Base-by-base conservation (phyloP, 2,329 filamentous ascomycete species). In the Ramichloridium luteum region DNA sequence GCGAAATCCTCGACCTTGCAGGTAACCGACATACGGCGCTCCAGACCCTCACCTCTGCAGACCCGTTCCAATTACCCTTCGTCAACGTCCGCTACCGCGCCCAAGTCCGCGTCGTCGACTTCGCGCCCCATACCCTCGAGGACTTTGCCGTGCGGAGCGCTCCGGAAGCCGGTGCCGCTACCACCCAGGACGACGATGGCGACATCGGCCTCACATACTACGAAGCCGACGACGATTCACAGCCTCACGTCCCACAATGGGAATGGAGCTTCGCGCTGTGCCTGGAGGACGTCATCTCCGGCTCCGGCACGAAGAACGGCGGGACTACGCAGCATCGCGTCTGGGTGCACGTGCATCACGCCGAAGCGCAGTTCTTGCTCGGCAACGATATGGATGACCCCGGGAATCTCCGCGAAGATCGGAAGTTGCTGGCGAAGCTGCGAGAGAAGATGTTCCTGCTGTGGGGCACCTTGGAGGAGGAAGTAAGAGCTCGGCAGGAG, bases 381-480 rank as follows among this genome's bases (percentile, higher is more conserved):
- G 55, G 64, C 23, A 56, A 71, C 36, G 58, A 62, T 28, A 51
- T 73, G 34, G 58, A 70, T 43, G 67, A 77, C 25, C 53, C 53
- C 5, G 57, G 73, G 64, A 74, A 62, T 53, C 64, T 93, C 18
- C 67, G 65, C 13, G 50, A 55, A n/a, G 59, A 79, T 27, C 45
- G 55, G 2, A 31, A 53, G 0, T 48, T 58, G 1, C 58, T 90
- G 1, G 51, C 46, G 3, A 40, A 53, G 5, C 58, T 94, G 4
- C 69, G 72, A 30, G 72, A 92, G 44, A 76, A 70, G 44, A 62
- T 94, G 34, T 88, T 78, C 50, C 60, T 73, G 20, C 63, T 94
- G 2, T 96, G 88, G 86, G 88, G 88, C 2, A 72, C 93, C 38
- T 62, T 94, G 1, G 76, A 86, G 49, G 83, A 93, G 50, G 54